Evolutionary conservation across 208 protist species (phyloP).

Genomic region (Leishmania aethiopica): DNA sequence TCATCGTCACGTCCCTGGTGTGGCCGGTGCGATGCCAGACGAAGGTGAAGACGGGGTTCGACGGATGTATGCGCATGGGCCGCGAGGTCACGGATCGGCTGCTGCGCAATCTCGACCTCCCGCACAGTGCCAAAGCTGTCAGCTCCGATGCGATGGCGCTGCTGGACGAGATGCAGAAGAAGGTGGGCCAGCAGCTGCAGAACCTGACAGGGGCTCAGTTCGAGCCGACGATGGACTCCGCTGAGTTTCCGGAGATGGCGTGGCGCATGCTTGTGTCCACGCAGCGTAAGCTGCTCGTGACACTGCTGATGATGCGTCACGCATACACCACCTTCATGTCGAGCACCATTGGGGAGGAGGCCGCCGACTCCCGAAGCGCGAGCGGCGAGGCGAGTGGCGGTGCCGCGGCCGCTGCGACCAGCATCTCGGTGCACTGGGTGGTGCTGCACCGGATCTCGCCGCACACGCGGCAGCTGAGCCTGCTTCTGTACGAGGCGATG

Average conservation of each 20-base stretch:
- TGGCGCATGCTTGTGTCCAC: constrained; percentile 64
- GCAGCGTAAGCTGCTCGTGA: constrained; percentile 64
- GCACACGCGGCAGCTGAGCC: constrained; percentile 61
- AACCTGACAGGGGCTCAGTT: constrained; percentile 54
- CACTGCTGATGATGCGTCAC: constrained; percentile 80
- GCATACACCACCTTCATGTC: constrained; percentile 87
- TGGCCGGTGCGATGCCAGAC: constrained; percentile 79
- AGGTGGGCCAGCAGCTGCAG: constrained; percentile 48
- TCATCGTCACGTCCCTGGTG: constrained; percentile 73
- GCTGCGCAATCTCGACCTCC: constrained; percentile 83
- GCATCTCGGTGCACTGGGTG: constrained; percentile 85
- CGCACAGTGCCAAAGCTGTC: constrained; percentile 71
- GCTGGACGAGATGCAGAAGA: constrained; percentile 62
- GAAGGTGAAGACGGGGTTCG: constrained; percentile 76
- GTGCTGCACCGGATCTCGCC: constrained; percentile 80
- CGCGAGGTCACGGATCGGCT: constrained; percentile 70
- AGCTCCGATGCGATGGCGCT: constrained; percentile 44
- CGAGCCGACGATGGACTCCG: constrained; percentile 81
- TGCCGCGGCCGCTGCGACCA: constrained; percentile 25
- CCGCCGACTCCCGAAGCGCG: not conserved
- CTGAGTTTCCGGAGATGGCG: constrained; percentile 71
- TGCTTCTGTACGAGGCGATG: constrained; percentile 69
- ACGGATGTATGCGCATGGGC: constrained; percentile 69
- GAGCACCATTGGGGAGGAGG: constrained; percentile 43
- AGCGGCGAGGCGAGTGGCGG: constrained; percentile 21